Evolutionary conservation across 169 alveolate species (phyloP).

Genomic region (Theileria orientalis): DNA sequence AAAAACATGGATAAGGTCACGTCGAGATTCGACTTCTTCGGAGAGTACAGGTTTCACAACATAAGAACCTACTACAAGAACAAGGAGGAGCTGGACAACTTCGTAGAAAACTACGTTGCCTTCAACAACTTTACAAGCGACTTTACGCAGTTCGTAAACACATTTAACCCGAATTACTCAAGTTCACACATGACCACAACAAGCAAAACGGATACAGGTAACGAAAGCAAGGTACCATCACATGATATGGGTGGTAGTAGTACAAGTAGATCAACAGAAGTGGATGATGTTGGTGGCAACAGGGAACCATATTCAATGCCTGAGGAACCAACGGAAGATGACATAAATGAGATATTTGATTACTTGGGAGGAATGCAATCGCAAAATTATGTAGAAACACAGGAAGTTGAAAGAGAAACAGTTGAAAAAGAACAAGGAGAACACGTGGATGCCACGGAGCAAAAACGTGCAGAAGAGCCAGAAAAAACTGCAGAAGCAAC

Average conservation of each 20-base stretch:
- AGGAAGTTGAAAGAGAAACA: too few relatives aligned
- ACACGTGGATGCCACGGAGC: too few relatives aligned
- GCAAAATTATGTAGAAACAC: background rate
- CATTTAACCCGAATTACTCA: conserved; percentile 37
- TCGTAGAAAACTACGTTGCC: conserved; percentile 25
- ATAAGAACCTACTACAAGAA: conserved; percentile 32
- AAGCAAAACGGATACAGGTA: background rate
- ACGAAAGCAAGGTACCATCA: background rate
- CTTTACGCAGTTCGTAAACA: conserved; percentile 36
- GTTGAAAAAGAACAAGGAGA: too few relatives aligned
- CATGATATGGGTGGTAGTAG: conserved; percentile 5
- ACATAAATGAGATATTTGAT: background rate
- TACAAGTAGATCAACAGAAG: background rate
- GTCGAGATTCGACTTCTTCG: conserved; percentile 29
- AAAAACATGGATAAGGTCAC: conserved; percentile 53
- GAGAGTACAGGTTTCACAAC: conserved; percentile 55
- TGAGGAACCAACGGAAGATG: background rate
- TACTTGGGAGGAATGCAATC: background rate
- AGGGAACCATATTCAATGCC: background rate
- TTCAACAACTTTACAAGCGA: conserved; percentile 11
- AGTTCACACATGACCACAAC: background rate
- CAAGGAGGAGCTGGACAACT: conserved; percentile 39
- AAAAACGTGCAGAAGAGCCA: too few relatives aligned
- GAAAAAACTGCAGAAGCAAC: background rate
- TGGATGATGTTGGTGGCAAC: background rate